Evolutionary conservation across 257 asterid genomes (phyloP), one percentile per base, ranked within the genome.

Genomic region (Thymus quinquecostatus): DNA sequence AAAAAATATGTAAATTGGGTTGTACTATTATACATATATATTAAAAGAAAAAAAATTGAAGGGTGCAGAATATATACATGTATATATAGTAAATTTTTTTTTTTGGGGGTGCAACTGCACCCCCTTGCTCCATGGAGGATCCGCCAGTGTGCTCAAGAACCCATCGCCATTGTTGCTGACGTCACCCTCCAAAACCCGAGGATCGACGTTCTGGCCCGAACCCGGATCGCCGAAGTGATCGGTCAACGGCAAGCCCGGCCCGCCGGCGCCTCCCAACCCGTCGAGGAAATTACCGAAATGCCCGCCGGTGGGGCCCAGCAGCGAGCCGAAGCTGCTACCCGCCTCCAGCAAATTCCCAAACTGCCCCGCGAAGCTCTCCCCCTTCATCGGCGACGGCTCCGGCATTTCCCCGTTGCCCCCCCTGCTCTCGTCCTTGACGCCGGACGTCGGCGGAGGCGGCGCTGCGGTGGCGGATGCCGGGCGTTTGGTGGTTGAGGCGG

Each of bases 241-340:
- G 1, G 70, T 53, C 63, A 86, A 54, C 81, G 75, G 87, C 73
- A 89, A 33, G 66, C 72, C 64, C 1, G 91, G 74, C 80, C 84
- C 90, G 32, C 68, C 64, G 51, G 78, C 62, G 54, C 78, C 62
- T n/a, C 82, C 80, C 44, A 82, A 32, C 60, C 85, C 92, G 14
- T 87, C 84, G 0, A 75, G 66, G 1, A 86, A 85, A 83, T 74
- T 85, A 59, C 90, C 89, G 64, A 80, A 87, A 14, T 85, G 95
- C 75, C 90, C 95, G 32, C 71, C 91, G 34, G 67, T 77, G 3
- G 91, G 57, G 3, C 82, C 83, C 87, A 88, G 55, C 9, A 89
- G 75, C 1, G 92, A 82, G 79, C 85, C 79, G 75, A 86, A 86
- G 34, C 81, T 77, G 36, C 84, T 86, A 47, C 79, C 40, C 60